phyloP scores from a whole-genome alignment of 371 early-diverging fungal species.

The Mortierella sp. region DNA sequence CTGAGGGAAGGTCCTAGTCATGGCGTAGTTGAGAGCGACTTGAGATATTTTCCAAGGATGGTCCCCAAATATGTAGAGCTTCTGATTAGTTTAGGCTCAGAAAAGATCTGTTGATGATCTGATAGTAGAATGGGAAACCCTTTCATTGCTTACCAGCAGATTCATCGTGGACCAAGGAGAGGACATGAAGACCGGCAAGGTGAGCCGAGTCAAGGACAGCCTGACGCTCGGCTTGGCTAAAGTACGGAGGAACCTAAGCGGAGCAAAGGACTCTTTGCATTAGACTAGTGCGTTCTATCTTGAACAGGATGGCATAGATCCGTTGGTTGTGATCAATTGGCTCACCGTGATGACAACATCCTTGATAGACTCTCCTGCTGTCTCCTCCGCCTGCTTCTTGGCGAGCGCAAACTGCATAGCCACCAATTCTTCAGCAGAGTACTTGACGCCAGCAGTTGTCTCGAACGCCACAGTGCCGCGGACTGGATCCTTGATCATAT shows the following conservation, averaged over 20 bases:
- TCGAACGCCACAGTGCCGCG: slow-evolving; percentile 77
- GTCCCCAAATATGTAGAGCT: too few species aligned
- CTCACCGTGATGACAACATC: slow-evolving; percentile 92
- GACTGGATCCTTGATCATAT: slow-evolving; percentile 73
- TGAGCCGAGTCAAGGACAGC: slow-evolving; percentile 95
- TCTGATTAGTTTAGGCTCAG: too few species aligned
- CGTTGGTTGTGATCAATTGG: too few species aligned
- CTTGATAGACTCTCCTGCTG: slow-evolving; percentile 80
- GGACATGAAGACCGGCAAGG: slow-evolving; percentile 87
- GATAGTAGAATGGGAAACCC: too few species aligned
- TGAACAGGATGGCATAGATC: too few species aligned
- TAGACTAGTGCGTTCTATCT: background rate
- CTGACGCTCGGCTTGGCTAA: slow-evolving; percentile 90
- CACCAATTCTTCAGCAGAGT: slow-evolving; percentile 88
- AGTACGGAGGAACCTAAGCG: slow-evolving; percentile 87
- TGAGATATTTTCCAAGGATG: too few species aligned
- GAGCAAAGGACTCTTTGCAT: background rate
- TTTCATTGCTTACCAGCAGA: slow-evolving; percentile 91
- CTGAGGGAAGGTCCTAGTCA: slow-evolving; percentile 71
- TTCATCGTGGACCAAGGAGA: slow-evolving; percentile 90
- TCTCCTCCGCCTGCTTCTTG: slow-evolving; percentile 80
- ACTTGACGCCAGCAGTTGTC: slow-evolving; percentile 54
- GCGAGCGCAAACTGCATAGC: slow-evolving; percentile 95
- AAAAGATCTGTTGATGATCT: too few species aligned
- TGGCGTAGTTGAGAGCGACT: slow-evolving; percentile 94